Conservation (phyloP, 148 eudicot genomes). For the Talinum fruticosum region DNA sequence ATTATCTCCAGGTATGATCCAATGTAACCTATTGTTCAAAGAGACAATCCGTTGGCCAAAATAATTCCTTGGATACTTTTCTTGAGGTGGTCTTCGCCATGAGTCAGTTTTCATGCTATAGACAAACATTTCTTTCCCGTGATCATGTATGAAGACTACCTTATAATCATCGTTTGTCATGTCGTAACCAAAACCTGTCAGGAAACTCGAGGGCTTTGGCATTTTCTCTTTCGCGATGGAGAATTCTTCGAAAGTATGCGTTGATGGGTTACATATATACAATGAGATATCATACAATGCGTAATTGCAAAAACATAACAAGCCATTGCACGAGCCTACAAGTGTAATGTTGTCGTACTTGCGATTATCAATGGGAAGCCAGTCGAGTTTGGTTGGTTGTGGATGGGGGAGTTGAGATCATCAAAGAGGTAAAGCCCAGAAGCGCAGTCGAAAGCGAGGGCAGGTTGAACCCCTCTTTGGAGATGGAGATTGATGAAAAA, state of each 20-base stretch:
- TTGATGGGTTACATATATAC: constrained; percentile 25
- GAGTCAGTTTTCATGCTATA: constrained; percentile 26
- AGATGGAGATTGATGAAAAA: constrained; percentile 20
- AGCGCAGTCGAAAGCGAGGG: no score
- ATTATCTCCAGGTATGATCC: background rate
- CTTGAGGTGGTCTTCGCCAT: background rate
- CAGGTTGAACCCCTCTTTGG: no score
- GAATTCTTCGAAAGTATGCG: constrained; percentile 15
- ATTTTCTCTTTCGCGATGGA: no score
- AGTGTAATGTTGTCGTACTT: background rate
- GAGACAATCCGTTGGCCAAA: background rate
- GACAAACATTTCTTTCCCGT: background rate
- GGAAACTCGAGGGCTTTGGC: no score
- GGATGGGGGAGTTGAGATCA: no score
- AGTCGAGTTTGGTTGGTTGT: background rate
- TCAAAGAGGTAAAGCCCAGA: no score
- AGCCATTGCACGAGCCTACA: constrained; percentile 4
- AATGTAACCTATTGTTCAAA: background rate
- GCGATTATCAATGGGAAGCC: background rate
- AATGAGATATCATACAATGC: constrained; percentile 5
- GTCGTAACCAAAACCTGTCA: constrained; percentile 33
- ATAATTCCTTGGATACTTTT: background rate
- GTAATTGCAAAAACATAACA: background rate
- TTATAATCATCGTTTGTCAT: constrained; percentile 30
- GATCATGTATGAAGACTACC: constrained; percentile 18